A percentile compares a stretch with the other conserved stretches of the same genome.
Evolutionary conservation across 129 eudicot species (phyloP).

Genomic region (Silybum marianum): DNA sequence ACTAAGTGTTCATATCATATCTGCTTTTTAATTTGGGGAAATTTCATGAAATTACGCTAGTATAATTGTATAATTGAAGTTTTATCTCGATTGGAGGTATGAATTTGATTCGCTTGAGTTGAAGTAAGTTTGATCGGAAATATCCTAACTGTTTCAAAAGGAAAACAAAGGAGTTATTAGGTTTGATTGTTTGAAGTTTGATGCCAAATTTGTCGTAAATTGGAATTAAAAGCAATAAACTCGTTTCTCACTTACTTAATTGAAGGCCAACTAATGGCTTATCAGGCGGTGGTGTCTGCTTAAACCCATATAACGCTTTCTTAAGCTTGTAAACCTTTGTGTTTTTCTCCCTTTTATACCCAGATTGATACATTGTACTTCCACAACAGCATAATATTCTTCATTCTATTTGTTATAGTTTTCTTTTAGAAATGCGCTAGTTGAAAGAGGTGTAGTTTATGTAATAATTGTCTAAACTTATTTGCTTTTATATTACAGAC

Average conservation of each 20-base stretch:
- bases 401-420: neutral
- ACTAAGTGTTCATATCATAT: neutral
- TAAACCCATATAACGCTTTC: neutral
- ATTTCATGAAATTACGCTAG: neutral
- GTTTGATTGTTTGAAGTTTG: neutral
- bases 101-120: neutral
- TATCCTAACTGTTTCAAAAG: neutral
- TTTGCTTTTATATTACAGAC: neutral
- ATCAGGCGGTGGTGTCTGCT: neutral
- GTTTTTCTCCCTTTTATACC: neutral
- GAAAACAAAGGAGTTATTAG: neutral
- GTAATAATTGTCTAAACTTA: neutral
- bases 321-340: neutral
- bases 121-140: neutral
- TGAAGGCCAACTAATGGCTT: neutral
- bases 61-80: neutral
- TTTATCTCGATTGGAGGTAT: neutral
- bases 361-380: neutral
- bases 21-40: neutral
- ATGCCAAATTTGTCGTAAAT: neutral
- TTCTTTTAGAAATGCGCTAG: slow-evolving; percentile 7
- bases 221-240: neutral
- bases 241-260: neutral
- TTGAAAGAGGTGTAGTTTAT: neutral
- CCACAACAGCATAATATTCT: no score